Conservation (phyloP, 2,329 filamentous ascomycete genomes). For the Fusarium multiceps region DNA sequence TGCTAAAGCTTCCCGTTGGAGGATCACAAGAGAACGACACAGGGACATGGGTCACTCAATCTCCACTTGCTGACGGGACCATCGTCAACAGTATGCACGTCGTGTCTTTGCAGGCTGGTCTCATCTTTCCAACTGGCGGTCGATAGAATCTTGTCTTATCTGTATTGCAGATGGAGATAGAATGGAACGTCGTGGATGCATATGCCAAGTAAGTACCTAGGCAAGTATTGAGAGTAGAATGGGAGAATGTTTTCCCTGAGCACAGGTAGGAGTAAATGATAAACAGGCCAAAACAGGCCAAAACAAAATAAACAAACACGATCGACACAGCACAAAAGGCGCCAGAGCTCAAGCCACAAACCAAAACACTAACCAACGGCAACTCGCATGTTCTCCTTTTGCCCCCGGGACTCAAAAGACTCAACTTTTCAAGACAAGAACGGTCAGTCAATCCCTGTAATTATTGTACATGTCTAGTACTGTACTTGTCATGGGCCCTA, state of each 20-base stretch:
- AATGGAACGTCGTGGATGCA: neutral
- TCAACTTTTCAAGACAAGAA: conserved; percentile 1
- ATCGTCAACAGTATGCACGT: neutral
- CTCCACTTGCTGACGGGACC: neutral
- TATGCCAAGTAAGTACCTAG: neutral
- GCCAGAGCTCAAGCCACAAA: conserved; percentile 29
- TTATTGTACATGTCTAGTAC: neutral
- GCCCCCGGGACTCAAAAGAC: conserved; percentile 5
- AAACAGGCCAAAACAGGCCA: neutral
- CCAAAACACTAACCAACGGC: conserved; percentile 6
- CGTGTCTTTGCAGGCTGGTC: neutral
- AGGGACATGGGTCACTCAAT: neutral
- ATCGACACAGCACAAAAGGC: conserved; percentile 11
- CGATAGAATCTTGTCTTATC: neutral
- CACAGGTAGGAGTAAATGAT: neutral
- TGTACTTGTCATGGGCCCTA: conserved; percentile 18
- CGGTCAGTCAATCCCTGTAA: conserved; percentile 10
- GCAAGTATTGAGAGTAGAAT: neutral
- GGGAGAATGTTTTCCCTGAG: neutral
- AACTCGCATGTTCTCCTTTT: conserved; percentile 4
- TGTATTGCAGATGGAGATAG: neutral
- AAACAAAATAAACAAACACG: conserved; percentile 3
- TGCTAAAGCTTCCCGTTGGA: conserved; percentile 4
- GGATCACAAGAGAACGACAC: conserved; percentile 1
- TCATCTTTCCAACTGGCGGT: conserved; percentile 1